Evolutionary conservation across 805 yeast genomes (phyloP), one percentile per base, ranked within the genome.

Genomic region (Candida nitratophila): DNA sequence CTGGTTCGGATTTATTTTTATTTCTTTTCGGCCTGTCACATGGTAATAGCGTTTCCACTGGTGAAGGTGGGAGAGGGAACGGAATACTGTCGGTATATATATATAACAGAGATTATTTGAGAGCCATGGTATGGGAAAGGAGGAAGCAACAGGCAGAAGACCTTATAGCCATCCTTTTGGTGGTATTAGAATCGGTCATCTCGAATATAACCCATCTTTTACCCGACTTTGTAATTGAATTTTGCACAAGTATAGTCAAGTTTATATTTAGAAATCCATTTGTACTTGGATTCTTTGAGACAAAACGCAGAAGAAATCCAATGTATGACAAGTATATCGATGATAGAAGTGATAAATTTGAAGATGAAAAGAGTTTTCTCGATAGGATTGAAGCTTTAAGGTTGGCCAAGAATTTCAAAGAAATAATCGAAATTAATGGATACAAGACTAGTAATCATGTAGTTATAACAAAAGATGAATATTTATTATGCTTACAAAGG

Each of bases 391-490:
- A 66, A 41, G 47, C 44, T 9, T 49, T 82, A 29, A 59, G 76
- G 43, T 64, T 67, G 37, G 77, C 85, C 16, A 60, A 65, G 4
- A 68, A 70, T 39, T 79, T 90, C 47, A 76, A 74, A 41, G 81
- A 81, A 39, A 78, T 90, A 69, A 83, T 89, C 46, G 63, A 54
- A 1, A 48, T 83, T 1, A 86, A 81, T 57, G 91, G 89, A 1
- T 86, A 84, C 53, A 68, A 65, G 2, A 72, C 83, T 14, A 90
- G 89, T 52, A 86, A 83, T 54, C 90, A 86, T 56, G 66, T 91
- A 11, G 88, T 88, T 1, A 66, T 72, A 41, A 90, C 97, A 0
- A 65, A 70, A 37, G 97, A 90, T 59, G 83, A 83, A 30, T 90
- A 86, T 56, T 56, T 86, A 19, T 67, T 90, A 24, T 84, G 89